A percentile compares a stretch with the other conserved stretches of the same genome.
These are phyloP conservation scores for Talaromyces ruber DNA, from an alignment of 495 filamentous ascomycete genomes.

Conservation along the genomic window DNA sequence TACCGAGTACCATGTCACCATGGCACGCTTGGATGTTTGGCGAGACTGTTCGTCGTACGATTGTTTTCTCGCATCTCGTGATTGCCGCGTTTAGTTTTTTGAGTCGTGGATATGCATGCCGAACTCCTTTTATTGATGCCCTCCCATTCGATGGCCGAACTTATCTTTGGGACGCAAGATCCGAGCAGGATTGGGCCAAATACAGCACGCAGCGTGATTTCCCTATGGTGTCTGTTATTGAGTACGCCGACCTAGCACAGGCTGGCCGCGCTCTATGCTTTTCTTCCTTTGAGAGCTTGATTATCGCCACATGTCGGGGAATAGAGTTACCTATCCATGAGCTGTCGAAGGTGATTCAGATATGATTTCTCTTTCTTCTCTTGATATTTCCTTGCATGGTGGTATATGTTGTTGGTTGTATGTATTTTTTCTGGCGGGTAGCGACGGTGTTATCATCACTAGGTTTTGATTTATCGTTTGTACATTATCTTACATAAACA, in stretches of 20 bases:
- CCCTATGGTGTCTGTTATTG: conserved; percentile 21
- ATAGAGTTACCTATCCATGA: conserved; percentile 11
- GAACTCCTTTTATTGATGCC: conserved; percentile 26
- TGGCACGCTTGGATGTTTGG: conserved; percentile 37
- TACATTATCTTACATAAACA: not conserved
- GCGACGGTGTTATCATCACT: not conserved
- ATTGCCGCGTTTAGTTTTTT: conserved; percentile 11
- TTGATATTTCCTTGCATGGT: not conserved
- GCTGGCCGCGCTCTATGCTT: conserved; percentile 13
- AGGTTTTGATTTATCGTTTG: not conserved
- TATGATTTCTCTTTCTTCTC: not conserved
- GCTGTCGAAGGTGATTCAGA: not conserved
- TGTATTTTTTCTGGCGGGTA: not conserved
- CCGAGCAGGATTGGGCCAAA: conserved; percentile 15
- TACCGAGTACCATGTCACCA: conserved; percentile 16
- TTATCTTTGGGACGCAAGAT: conserved; percentile 25
- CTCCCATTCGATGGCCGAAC: conserved; percentile 29
- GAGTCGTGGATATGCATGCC: conserved; percentile 29
- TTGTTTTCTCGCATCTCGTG: conserved; percentile 15
- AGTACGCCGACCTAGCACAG: conserved; percentile 19
- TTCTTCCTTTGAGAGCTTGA: conserved; percentile 15
- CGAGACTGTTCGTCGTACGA: conserved; percentile 35
- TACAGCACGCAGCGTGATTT: not conserved
- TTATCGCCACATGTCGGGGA: conserved; percentile 20
- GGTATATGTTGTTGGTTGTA: not conserved